Evolutionary conservation across 2,329 filamentous ascomycete genomes (phyloP), one percentile per base, ranked within the genome.

Genomic region (Phyllosticta citrichinensis): DNA sequence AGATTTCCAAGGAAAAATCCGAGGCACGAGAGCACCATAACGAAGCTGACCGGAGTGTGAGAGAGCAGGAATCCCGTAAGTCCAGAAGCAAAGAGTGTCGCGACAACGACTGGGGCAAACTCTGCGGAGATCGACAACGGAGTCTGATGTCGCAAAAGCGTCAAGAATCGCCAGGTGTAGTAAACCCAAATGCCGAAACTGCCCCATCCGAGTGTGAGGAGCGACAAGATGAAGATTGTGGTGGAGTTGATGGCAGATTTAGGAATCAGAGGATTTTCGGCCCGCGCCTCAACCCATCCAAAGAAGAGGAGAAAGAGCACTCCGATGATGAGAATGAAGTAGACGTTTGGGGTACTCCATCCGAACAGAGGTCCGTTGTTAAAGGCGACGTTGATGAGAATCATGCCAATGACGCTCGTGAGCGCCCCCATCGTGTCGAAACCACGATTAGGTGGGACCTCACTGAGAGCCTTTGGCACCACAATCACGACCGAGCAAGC

Each of bases 61-160:
- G 68, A 72, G n/a, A 76, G 66, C 66, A 75, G 64, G 62, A 73
- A 71, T 5, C 73, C 73, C 1, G 72, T 74, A 8, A 68, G 62
- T 40, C 68, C 70, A 11, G 72, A 69, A 6, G 73, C 72, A 25
- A 74, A 58, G 3, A 75, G 65, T 33, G 73, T 73, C 35, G 67
- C 69, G 8, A 75, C 58, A 54, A 72, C 63, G 9, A 68, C 69
- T 40, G 73, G 73, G 0, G 67, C 63, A 61, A 67, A 73, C 52
- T 73, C 65, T 17, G 73, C 72, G 5, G 71, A 67, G 3, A 69
- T 67, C 19, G 63, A 63, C 24, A 75, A 68, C 2, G 73, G 70
- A 11, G 71, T 67, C 33, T 66, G 62, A 14, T 63, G 61, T n/a
- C 73, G 71, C 14, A 73, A 60, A 20, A 68, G 62, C 52, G 69